Evolutionary conservation across 192 early-diverging fungal species (phyloP).

Genomic region (Backusella circina): DNA sequence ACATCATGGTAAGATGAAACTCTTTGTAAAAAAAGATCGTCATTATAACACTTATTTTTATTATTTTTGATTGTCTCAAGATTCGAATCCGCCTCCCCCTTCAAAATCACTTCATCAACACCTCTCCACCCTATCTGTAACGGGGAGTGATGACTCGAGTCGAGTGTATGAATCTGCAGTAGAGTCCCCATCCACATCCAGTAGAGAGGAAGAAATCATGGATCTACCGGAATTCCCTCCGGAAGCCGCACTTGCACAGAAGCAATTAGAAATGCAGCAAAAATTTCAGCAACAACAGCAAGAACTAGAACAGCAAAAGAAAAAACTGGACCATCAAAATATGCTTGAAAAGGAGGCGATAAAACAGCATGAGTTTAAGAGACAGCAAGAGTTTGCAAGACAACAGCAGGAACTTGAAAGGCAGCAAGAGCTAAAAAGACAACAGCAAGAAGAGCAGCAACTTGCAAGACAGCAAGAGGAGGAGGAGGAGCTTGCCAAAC

Average conservation of each 20-base stretch:
- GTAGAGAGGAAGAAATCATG: neutral
- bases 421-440: neutral
- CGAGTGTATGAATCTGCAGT: neutral
- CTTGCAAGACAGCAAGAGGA: neutral
- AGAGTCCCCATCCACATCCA: neutral
- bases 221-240: neutral
- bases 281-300: neutral
- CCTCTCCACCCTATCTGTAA: neutral
- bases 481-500: neutral
- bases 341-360: neutral
- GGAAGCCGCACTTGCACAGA: neutral
- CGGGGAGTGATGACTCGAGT: neutral
- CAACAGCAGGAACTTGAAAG: neutral
- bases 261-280: neutral
- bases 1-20: conserved; percentile 2
- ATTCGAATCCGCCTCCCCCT: neutral
- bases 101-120: neutral
- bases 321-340: neutral
- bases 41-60: neutral
- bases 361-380: neutral
- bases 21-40: neutral
- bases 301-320: neutral
- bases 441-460: neutral
- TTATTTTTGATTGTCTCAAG: neutral
- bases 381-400: neutral